These are phyloP conservation scores for Collariella sp. DNA, from an alignment of 495 filamentous ascomycete species.

Conservation along the genomic window DNA sequence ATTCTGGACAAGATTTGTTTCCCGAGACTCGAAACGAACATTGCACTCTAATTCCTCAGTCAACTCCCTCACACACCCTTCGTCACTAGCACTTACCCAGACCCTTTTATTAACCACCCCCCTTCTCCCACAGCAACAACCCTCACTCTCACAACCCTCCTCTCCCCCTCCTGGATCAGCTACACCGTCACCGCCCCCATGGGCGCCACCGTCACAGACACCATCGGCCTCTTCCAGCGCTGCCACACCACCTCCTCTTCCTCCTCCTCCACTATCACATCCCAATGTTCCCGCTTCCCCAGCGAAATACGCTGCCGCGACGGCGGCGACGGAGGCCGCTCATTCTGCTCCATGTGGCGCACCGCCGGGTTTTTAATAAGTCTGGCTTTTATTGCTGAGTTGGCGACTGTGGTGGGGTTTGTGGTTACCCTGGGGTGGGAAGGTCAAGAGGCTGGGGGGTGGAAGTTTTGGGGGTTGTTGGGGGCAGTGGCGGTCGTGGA, in stretches of 20 bases:
- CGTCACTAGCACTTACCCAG: too few species aligned
- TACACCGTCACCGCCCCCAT: constrained; percentile 52
- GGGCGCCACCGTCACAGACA: constrained; percentile 51
- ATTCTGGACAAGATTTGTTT: too few species aligned
- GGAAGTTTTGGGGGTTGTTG: constrained; percentile 69
- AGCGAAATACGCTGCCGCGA: constrained; percentile 55
- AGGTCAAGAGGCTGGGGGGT: constrained; percentile 61
- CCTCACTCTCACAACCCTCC: constrained; percentile 66
- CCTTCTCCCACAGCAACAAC: constrained; percentile 50
- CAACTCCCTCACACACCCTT: too few species aligned
- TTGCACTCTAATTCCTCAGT: too few species aligned
- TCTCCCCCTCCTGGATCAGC: constrained; percentile 71
- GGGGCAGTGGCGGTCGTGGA: constrained; percentile 52
- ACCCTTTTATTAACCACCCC: not conserved
- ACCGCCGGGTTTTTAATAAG: constrained; percentile 79
- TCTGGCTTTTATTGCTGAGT: constrained; percentile 67
- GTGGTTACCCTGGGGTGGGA: constrained; percentile 69
- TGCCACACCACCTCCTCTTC: constrained; percentile 35
- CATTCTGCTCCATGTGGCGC: constrained; percentile 87
- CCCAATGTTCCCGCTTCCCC: constrained; percentile 43
- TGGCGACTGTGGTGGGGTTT: constrained; percentile 66
- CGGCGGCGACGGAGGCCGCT: constrained; percentile 49
- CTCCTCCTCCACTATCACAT: constrained; percentile 33
- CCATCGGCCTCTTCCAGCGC: constrained; percentile 68
- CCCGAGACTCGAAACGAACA: too few species aligned